A percentile compares a stretch with the other conserved stretches of the same genome.
Evolutionary conservation across 805 yeast genomes (phyloP).

Genomic region (Cyberlindnera japonica): DNA sequence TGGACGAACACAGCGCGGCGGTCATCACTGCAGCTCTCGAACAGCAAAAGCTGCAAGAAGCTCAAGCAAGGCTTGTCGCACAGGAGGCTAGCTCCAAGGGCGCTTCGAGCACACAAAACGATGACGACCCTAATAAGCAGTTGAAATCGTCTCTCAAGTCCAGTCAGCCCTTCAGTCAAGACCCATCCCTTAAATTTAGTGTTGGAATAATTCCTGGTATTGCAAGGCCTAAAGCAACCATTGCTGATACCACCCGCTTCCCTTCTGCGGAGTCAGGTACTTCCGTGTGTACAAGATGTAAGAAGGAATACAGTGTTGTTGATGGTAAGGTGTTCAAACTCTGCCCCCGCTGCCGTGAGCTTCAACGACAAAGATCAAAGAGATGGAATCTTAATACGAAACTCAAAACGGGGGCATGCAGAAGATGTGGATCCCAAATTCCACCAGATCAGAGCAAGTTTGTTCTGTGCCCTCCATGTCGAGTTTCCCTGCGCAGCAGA

Average conservation of each 20-base stretch:
- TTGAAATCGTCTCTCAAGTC: slow-evolving; percentile 6
- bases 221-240: slow-evolving; percentile 24
- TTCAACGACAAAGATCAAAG: slow-evolving; percentile 58
- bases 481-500: slow-evolving; percentile 49
- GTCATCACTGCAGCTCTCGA: slow-evolving; percentile 23
- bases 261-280: too few relatives aligned
- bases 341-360: slow-evolving; percentile 61
- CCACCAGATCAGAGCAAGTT: slow-evolving; percentile 47
- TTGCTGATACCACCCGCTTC: too few relatives aligned
- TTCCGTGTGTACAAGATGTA: slow-evolving; percentile 50
- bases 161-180: slow-evolving; percentile 20
- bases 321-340: slow-evolving; percentile 42
- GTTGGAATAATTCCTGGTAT: slow-evolving; percentile 24
- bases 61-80: not conserved
- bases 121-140: not conserved
- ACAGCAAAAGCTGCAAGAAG: slow-evolving; percentile 32
- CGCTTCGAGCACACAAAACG: not conserved
- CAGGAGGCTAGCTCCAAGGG: not conserved
- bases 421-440: slow-evolving; percentile 57
- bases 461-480: slow-evolving; percentile 59
- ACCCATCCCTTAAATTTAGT: slow-evolving; percentile 24
- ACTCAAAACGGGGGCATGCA: slow-evolving; percentile 57
- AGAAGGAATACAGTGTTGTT: slow-evolving; percentile 51
- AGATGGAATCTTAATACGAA: slow-evolving; percentile 64
- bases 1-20: slow-evolving; percentile 15